phyloP scores from a whole-genome alignment of 345 rosid species.

The Lagerstroemia speciosa region DNA sequence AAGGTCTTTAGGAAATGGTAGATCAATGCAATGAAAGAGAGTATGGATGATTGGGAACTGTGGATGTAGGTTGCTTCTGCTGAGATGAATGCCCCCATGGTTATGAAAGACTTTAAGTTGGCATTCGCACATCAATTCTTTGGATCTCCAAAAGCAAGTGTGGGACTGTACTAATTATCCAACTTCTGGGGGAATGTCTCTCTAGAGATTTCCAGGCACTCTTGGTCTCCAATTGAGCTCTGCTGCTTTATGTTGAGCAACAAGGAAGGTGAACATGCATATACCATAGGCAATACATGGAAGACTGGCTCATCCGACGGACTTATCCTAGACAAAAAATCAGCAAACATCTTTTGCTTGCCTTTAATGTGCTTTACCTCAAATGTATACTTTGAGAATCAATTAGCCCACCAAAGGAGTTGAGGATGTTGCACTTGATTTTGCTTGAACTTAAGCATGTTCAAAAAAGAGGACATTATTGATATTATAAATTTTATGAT shows the following conservation, averaged over 20 bases:
- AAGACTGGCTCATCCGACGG: too few species aligned
- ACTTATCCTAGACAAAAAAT: too few species aligned
- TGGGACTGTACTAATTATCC: background rate
- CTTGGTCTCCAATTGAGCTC: background rate
- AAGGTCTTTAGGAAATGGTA: background rate
- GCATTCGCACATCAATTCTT: background rate
- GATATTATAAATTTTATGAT: too few species aligned
- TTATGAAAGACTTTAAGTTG: too few species aligned
- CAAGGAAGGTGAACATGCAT: background rate
- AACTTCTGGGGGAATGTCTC: background rate
- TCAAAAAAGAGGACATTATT: background rate
- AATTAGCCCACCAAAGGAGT: too few species aligned
- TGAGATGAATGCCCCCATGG: background rate
- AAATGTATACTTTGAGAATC: too few species aligned
- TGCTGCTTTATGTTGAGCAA: background rate
- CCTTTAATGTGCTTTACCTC: too few species aligned
- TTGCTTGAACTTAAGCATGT: background rate
- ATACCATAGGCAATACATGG: background rate
- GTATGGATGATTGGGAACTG: too few species aligned
- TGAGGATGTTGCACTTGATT: slow-evolving; percentile 3
- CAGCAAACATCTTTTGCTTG: too few species aligned
- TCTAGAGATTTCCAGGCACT: background rate
- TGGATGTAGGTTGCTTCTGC: too few species aligned
- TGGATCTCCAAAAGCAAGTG: background rate
- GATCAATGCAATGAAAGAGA: background rate